Evolutionary conservation across 2,329 filamentous ascomycete genomes (phyloP).

Genomic region (Fusarium citri): DNA sequence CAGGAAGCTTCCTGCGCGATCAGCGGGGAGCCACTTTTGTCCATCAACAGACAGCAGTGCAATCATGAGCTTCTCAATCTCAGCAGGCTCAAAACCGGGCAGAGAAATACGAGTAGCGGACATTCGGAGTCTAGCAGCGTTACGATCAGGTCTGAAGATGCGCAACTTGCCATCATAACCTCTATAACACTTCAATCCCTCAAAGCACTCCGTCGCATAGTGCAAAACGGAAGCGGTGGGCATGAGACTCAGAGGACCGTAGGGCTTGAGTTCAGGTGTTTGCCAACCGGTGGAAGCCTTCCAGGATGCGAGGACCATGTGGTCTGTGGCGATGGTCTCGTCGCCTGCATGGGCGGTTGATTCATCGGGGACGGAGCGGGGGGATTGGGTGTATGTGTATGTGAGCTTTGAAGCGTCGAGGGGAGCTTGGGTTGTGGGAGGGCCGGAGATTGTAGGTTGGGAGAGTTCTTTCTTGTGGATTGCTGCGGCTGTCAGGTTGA

Average conservation of each 20-base stretch:
- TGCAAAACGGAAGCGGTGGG: constrained; percentile 85
- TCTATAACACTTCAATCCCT: constrained; percentile 85
- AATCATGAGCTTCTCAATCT: constrained; percentile 79
- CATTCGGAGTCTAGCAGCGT: constrained; percentile 73
- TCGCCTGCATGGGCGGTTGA: constrained; percentile 59
- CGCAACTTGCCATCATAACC: constrained; percentile 80
- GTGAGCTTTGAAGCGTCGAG: constrained; percentile 72
- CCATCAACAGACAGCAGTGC: constrained; percentile 79
- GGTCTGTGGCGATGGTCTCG: constrained; percentile 78
- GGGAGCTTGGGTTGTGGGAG: constrained; percentile 64
- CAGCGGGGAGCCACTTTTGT: constrained; percentile 80
- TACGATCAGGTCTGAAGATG: constrained; percentile 81
- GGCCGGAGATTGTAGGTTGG: constrained; percentile 50
- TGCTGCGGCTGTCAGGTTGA: constrained; percentile 64
- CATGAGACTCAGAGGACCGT: constrained; percentile 80
- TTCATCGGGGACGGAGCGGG: constrained; percentile 65
- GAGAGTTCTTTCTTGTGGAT: constrained; percentile 62
- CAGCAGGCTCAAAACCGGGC: constrained; percentile 75
- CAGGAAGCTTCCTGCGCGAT: constrained; percentile 75
- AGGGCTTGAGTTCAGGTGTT: constrained; percentile 78
- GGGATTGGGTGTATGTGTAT: constrained; percentile 63
- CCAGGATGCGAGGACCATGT: constrained; percentile 86
- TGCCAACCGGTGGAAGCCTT: constrained; percentile 74
- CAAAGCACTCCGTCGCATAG: constrained; percentile 93
- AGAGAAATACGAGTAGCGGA: constrained; percentile 76